Evolutionary conservation across 768 basidiomycete species (phyloP).

Genomic region (Mycena amicta): DNA sequence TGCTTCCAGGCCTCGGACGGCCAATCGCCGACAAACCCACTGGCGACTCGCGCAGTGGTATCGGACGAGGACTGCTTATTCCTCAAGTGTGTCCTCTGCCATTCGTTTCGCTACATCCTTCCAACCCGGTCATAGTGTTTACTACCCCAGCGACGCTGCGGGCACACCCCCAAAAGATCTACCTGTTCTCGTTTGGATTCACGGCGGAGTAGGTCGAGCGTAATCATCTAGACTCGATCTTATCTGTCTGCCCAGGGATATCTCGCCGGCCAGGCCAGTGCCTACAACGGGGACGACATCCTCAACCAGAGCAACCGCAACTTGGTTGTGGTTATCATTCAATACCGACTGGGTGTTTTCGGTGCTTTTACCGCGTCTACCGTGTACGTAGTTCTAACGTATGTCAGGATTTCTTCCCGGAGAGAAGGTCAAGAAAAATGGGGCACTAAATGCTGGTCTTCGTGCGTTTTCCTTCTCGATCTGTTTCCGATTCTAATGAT

Average conservation of each 20-base stretch:
- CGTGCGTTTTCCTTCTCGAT: not conserved
- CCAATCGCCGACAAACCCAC: constrained; percentile 31
- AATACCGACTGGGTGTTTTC: no score
- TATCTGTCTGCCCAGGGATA: constrained; percentile 34
- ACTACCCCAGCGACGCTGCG: constrained; percentile 34
- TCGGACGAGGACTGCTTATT: constrained; percentile 44
- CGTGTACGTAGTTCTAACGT: not conserved
- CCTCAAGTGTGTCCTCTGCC: constrained; percentile 33
- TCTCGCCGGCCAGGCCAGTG: constrained; percentile 29
- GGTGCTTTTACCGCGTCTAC: not conserved
- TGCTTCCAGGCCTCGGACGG: constrained; percentile 37
- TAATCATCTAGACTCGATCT: not conserved
- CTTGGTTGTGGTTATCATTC: constrained; percentile 39
- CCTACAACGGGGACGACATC: constrained; percentile 38
- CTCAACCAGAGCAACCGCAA: constrained; percentile 36
- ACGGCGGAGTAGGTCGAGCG: constrained; percentile 33
- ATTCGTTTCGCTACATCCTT: not conserved
- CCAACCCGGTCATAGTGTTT: constrained; percentile 30
- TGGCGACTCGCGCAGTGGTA: constrained; percentile 16
- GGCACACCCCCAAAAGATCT: constrained; percentile 25
- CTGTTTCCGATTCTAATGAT: not conserved
- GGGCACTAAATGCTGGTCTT: constrained; percentile 12
- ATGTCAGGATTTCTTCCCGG: constrained; percentile 9
- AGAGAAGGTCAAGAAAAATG: constrained; percentile 6
- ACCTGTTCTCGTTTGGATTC: constrained; percentile 48